phyloP scores from a whole-genome alignment of 2,329 filamentous ascomycete species.

The Epichloe uncinata region DNA sequence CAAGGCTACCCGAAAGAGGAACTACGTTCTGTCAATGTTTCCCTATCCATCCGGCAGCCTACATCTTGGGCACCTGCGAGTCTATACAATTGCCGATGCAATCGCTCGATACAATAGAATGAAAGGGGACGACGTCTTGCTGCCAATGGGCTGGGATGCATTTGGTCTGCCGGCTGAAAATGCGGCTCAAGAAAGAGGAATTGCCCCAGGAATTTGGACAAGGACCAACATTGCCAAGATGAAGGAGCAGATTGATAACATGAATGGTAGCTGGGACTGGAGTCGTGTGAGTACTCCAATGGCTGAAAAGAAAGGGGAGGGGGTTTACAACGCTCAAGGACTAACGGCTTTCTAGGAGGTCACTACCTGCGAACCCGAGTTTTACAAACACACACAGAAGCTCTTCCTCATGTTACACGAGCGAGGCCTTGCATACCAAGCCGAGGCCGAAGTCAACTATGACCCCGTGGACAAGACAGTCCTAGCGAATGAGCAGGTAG shows the following conservation, averaged over 20 bases:
- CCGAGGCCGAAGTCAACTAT: constrained; percentile 76
- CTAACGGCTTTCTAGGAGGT: constrained; percentile 47
- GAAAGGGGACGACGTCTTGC: constrained; percentile 59
- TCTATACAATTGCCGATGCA: constrained; percentile 85
- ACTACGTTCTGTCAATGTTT: constrained; percentile 83
- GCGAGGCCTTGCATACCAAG: constrained; percentile 67
- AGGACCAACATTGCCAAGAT: constrained; percentile 67
- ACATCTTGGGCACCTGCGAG: constrained; percentile 75
- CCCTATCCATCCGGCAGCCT: constrained; percentile 81
- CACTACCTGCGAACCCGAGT: constrained; percentile 68
- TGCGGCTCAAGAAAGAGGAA: constrained; percentile 70
- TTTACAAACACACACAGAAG: constrained; percentile 82
- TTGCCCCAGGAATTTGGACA: constrained; percentile 71
- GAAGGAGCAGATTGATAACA: constrained; percentile 65
- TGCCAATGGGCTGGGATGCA: constrained; percentile 93
- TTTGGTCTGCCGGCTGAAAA: constrained; percentile 88
- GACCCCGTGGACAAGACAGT: constrained; percentile 84
- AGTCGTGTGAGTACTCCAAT: constrained; percentile 46
- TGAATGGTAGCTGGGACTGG: constrained; percentile 81
- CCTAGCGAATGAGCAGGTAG: constrained; percentile 87
- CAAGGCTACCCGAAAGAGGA: constrained; percentile 14
- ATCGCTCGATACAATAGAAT: constrained; percentile 64
- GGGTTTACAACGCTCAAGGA: not conserved
- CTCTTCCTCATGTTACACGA: constrained; percentile 69
- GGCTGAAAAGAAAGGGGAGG: not conserved